Conservation (phyloP, 257 asterid species). For the Solanum ahanhuiri region DNA sequence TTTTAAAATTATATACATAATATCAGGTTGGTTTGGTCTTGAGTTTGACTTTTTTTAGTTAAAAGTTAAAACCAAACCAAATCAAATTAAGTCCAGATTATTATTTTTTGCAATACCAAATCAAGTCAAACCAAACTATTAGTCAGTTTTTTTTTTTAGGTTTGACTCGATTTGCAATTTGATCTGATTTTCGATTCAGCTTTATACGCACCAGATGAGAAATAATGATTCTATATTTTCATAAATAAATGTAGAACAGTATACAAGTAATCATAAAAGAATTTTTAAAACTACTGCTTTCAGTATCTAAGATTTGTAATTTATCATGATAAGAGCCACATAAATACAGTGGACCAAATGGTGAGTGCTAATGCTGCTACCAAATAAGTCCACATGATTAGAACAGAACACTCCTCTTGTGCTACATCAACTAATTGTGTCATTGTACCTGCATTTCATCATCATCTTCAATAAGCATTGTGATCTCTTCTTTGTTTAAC, state of each 20-base stretch:
- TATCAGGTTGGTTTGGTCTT: too few species aligned
- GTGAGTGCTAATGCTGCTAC: constrained; percentile 72
- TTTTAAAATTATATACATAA: too few species aligned
- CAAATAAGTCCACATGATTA: constrained; percentile 78
- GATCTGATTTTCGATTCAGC: too few species aligned
- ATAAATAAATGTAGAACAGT: background rate
- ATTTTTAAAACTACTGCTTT: background rate
- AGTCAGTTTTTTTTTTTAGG: too few species aligned
- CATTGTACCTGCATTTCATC: constrained; percentile 60
- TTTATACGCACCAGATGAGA: background rate
- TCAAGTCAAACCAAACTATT: too few species aligned
- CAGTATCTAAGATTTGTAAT: background rate
- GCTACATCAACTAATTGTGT: constrained; percentile 83
- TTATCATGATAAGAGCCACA: constrained; percentile 62
- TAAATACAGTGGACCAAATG: constrained; percentile 77
- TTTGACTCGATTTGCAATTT: background rate
- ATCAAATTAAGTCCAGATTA: too few species aligned
- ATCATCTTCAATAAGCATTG: background rate
- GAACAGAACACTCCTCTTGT: constrained; percentile 79
- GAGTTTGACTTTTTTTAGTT: too few species aligned
- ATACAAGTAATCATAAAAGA: background rate
- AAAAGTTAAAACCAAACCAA: too few species aligned
- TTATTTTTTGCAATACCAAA: too few species aligned
- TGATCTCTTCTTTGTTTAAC: too few species aligned
- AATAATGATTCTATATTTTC: background rate